phyloP scores from a whole-genome alignment of 306 rosid genomes.

The Gillenia trifoliata region DNA sequence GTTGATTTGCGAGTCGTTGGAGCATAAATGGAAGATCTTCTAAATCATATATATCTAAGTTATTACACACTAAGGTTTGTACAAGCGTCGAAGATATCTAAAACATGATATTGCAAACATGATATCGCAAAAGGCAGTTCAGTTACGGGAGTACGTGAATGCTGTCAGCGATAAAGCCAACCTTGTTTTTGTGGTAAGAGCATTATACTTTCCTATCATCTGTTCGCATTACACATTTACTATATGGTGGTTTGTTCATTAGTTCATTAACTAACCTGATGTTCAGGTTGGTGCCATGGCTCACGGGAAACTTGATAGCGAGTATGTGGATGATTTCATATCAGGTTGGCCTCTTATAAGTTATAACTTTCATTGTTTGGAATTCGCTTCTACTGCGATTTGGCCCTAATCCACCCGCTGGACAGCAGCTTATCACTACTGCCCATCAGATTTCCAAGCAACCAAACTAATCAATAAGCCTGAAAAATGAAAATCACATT shows the following conservation, averaged over 20 bases:
- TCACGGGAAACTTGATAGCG: neutral
- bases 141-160: neutral
- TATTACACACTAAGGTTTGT: neutral
- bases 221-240: neutral
- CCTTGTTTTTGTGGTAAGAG: conserved; percentile 3
- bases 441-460: no score
- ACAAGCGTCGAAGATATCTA: neutral
- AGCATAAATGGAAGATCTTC: conserved; percentile 9
- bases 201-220: neutral
- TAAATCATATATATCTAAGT: neutral
- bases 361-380: neutral
- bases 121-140: neutral
- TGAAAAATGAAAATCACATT: no score
- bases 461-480: no score
- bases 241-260: neutral
- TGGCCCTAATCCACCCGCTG: no score
- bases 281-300: conserved; percentile 5
- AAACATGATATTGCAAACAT: no score
- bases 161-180: neutral
- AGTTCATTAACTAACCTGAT: neutral
- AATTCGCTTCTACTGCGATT: no score
- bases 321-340: neutral
- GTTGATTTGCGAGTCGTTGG: conserved; percentile 18
- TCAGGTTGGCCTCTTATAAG: neutral
- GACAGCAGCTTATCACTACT: no score